A percentile compares a stretch with the other conserved stretches of the same genome.
phyloP scores from a whole-genome alignment of 208 protist species.

The Leptomonas pyrrhocoris region DNA sequence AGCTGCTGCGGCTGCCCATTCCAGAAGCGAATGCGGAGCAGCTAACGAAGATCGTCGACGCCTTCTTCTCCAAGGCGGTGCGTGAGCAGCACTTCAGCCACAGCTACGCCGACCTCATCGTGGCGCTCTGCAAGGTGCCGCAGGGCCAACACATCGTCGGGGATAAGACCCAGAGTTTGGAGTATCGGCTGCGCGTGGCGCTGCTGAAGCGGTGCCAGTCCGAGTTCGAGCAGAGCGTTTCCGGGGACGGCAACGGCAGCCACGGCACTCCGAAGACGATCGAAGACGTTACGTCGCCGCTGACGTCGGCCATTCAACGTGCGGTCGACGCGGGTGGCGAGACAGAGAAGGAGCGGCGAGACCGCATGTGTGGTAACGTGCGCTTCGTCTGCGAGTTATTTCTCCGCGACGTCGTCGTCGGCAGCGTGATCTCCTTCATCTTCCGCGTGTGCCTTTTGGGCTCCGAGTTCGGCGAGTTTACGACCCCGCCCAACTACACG shows the following conservation, averaged over 20 bases:
- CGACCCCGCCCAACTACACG: slow-evolving; percentile 57
- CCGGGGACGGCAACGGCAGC: slow-evolving; percentile 11
- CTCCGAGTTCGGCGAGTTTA: slow-evolving; percentile 43
- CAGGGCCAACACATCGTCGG: slow-evolving; percentile 62
- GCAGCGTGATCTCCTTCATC: slow-evolving; percentile 66
- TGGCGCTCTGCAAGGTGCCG: slow-evolving; percentile 63
- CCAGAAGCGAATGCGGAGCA: slow-evolving; percentile 74
- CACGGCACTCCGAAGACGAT: not conserved
- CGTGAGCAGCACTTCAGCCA: slow-evolving; percentile 74
- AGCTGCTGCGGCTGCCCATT: slow-evolving; percentile 82
- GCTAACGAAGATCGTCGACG: slow-evolving; percentile 69
- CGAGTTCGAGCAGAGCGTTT: slow-evolving; percentile 56
- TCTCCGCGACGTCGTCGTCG: slow-evolving; percentile 61
- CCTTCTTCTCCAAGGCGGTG: slow-evolving; percentile 86
- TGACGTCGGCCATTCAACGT: slow-evolving; percentile 3
- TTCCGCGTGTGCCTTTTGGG: slow-evolving; percentile 57
- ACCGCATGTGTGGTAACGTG: slow-evolving; percentile 74
- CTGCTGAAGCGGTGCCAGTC: slow-evolving; percentile 71
- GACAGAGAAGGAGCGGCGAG: slow-evolving; percentile 56
- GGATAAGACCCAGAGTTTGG: slow-evolving; percentile 62
- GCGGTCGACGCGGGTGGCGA: slow-evolving; percentile 21
- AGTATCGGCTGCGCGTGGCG: slow-evolving; percentile 72
- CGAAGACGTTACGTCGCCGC: slow-evolving; percentile 2
- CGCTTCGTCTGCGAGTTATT: slow-evolving; percentile 82
- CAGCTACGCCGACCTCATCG: slow-evolving; percentile 77